phyloP scores from a whole-genome alignment of 352 stramenopile species.

The Phytophthora constricta region DNA sequence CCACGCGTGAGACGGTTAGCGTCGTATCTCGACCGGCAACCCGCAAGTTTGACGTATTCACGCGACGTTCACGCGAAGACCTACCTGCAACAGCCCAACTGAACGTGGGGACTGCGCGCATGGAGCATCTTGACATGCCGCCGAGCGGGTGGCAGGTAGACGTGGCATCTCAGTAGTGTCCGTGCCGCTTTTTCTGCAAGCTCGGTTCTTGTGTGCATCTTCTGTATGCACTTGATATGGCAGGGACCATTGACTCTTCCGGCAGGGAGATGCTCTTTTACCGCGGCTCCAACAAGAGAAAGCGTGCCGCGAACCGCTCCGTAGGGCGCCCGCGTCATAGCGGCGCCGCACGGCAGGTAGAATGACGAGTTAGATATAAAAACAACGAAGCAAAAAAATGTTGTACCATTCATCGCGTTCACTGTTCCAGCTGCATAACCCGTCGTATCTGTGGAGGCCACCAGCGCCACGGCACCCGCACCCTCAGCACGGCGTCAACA shows the following conservation, averaged over 20 bases:
- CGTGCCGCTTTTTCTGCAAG: constrained; percentile 13
- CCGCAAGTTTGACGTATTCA: neutral
- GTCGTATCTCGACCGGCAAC: neutral
- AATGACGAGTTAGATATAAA: neutral
- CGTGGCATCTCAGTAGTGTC: neutral
- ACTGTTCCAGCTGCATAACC: too few relatives aligned
- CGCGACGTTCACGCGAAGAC: neutral
- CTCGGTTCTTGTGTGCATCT: constrained; percentile 18
- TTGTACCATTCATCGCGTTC: too few relatives aligned
- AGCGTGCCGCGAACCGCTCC: neutral
- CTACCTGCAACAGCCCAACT: constrained; percentile 7
- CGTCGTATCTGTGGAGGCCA: too few relatives aligned
- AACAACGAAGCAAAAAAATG: neutral
- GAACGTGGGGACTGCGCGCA: neutral
- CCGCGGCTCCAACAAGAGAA: constrained; percentile 6
- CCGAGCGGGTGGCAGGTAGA: constrained; percentile 2
- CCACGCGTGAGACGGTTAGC: neutral
- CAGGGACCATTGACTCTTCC: neutral
- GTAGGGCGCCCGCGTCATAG: neutral
- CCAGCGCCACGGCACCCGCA: too few relatives aligned
- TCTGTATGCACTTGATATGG: constrained; percentile 2
- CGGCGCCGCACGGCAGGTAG: neutral
- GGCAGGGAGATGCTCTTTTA: constrained; percentile 11
- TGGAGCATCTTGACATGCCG: constrained; percentile 17
- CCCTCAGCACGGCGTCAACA: too few relatives aligned